Conservation (phyloP, 306 rosid species). For the Erythrophleum fordii region DNA sequence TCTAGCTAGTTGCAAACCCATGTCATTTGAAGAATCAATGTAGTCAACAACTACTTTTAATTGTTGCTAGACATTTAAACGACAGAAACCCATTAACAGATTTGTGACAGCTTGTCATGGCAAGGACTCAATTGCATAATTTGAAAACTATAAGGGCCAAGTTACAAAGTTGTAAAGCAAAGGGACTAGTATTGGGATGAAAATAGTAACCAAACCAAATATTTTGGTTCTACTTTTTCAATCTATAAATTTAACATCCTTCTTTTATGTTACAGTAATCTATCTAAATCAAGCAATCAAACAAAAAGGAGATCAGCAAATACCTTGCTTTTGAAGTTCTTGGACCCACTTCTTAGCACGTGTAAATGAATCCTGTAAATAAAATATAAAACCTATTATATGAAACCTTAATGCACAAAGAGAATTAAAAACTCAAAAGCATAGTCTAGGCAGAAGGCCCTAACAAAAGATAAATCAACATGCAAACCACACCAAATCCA, state of each 20-base stretch:
- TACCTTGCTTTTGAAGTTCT: conserved; percentile 77
- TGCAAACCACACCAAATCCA: conserved; percentile 20
- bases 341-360: conserved; percentile 75
- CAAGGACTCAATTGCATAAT: not conserved
- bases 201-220: not conserved
- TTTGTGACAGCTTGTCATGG: not conserved
- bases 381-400: conserved; percentile 21
- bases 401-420: not conserved
- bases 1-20: not conserved
- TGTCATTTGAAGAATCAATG: not conserved
- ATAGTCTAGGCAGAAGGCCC: conserved; percentile 5
- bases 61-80: not conserved
- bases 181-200: not conserved
- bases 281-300: not conserved
- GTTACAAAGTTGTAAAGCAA: not conserved
- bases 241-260: conserved; percentile 14
- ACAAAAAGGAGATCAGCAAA: conserved; percentile 31
- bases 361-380: conserved; percentile 53
- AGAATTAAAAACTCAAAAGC: conserved; percentile 1
- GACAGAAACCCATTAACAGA: not conserved
- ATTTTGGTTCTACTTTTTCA: conserved; percentile 3
- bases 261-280: not conserved
- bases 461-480: conserved; percentile 9
- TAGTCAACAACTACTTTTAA: not conserved
- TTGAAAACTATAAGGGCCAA: not conserved